Evolutionary conservation across 495 filamentous ascomycete species (phyloP), one percentile per base, ranked within the genome.

Genomic region (Saxophila tyrrhenica): DNA sequence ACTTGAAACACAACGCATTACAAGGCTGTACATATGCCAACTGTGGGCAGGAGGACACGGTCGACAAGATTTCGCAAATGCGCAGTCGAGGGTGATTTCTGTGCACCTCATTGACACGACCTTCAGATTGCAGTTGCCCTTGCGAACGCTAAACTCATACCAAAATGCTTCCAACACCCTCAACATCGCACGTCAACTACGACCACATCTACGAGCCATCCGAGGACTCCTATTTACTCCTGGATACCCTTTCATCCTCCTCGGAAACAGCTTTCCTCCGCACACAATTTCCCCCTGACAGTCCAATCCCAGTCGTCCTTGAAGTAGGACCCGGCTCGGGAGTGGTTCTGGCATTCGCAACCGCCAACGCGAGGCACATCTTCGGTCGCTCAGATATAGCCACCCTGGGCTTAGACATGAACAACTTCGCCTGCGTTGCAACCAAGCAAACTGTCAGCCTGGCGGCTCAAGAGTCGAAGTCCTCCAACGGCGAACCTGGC

Each of bases 301-400:
- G 43, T 3, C 2, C 58, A 8, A 48, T 75, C n/a, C 84, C 87
- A 7, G 65, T 92, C 1, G 67, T 94, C 29, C 68, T 94, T n/a
- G 92, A 98, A 70, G 72, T 94, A 42, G 92, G 92, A 19, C 81
- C 85, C 2, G 92, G 92, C 39, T 96, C 91, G 0, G 92, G 92
- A 25, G 84, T 97, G 10, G 82, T 98, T 29, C 76, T 95, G 17
- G 87, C 83, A 43, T 98, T 98, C 70, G 67, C 87, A 45, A 80
- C 83, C 41, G 86, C 87, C 8, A 81, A 97, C 61, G 79, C 88
- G 0, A 48, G 69, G 17, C 60, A 70, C 1, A 83, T 98, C 61
- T 82, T 98, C 63, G 86, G 85, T 20, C 80, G 84, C 1, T 62
- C 61, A 19, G 77, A 89, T 62, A 63, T 94, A 16, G 65, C 92